A percentile compares a stretch with the other conserved stretches of the same genome.
Conservation (phyloP, 2,329 filamentous ascomycete genomes). For the Beauveria sp. region DNA sequence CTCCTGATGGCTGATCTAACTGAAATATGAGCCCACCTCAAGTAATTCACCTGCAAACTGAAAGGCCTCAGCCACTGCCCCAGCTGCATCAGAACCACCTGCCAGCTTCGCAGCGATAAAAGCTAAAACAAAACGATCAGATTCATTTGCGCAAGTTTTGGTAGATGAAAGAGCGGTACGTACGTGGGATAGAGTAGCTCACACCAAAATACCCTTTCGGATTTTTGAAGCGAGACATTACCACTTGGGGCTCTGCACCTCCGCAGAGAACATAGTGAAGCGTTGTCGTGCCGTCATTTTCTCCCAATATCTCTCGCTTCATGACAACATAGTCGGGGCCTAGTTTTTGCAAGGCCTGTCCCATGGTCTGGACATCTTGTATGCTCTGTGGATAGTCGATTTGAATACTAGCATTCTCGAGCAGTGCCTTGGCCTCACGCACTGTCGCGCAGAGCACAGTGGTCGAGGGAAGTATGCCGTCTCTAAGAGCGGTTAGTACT, state of each 20-base stretch:
- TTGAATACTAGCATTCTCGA: not conserved
- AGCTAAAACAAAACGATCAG: not conserved
- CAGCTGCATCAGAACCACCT: not conserved
- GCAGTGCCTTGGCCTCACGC: slow-evolving; percentile 7
- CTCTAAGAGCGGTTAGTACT: slow-evolving; percentile 2
- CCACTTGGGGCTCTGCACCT: not conserved
- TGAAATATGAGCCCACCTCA: slow-evolving; percentile 1
- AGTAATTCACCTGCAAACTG: slow-evolving; percentile 6
- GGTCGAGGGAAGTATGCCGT: slow-evolving; percentile 7
- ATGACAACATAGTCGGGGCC: slow-evolving; percentile 10
- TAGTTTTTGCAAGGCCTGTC: not conserved
- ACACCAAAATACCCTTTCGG: slow-evolving; percentile 5
- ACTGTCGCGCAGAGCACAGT: slow-evolving; percentile 5
- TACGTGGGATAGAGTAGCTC: slow-evolving; percentile 9
- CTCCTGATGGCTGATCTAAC: not conserved
- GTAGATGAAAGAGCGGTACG: not conserved
- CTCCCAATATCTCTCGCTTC: slow-evolving; percentile 3
- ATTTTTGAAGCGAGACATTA: slow-evolving; percentile 2
- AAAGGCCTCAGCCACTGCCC: slow-evolving; percentile 7
- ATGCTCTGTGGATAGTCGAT: slow-evolving; percentile 7
- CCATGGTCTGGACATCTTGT: slow-evolving; percentile 2
- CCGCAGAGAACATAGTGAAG: slow-evolving; percentile 9
- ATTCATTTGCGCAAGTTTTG: not conserved
- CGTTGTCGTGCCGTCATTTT: slow-evolving; percentile 7
- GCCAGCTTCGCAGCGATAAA: slow-evolving; percentile 3